Evolutionary conservation across 305 asterid genomes (phyloP).

Genomic region (Striga hermonthica): DNA sequence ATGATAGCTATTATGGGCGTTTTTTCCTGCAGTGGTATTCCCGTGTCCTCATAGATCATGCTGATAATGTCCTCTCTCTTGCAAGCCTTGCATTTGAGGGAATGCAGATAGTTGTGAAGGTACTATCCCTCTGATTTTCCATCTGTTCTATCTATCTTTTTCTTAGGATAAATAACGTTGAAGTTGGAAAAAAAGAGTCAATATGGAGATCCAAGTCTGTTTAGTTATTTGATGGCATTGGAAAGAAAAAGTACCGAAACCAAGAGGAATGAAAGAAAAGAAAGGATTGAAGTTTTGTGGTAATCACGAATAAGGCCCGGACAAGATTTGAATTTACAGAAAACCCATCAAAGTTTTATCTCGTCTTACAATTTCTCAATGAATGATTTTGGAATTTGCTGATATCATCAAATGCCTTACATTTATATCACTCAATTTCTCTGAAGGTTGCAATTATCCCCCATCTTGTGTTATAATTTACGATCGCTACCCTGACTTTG

Average conservation of each 20-base stretch:
- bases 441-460: not conserved
- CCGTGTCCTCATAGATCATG: conserved; percentile 59
- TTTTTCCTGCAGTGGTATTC: conserved; percentile 67
- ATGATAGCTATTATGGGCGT: conserved; percentile 64
- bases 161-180: not conserved
- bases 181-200: too few relatives aligned
- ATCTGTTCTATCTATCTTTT: conserved; percentile 15
- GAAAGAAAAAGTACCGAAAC: too few relatives aligned
- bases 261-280: too few relatives aligned
- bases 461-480: not conserved
- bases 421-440: not conserved
- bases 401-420: not conserved
- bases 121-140: conserved; percentile 29
- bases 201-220: too few relatives aligned
- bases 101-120: conserved; percentile 54
- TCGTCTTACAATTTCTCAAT: not conserved
- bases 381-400: not conserved
- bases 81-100: conserved; percentile 62
- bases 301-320: not conserved
- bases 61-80: conserved; percentile 57
- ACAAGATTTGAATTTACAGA: not conserved
- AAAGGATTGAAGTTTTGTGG: not conserved
- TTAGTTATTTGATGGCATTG: too few relatives aligned
- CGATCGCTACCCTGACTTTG: not conserved
- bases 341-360: not conserved